Evolutionary conservation across 305 asterid genomes (phyloP), one percentile per base, ranked within the genome.

Genomic region (Plantago lanceolata): DNA sequence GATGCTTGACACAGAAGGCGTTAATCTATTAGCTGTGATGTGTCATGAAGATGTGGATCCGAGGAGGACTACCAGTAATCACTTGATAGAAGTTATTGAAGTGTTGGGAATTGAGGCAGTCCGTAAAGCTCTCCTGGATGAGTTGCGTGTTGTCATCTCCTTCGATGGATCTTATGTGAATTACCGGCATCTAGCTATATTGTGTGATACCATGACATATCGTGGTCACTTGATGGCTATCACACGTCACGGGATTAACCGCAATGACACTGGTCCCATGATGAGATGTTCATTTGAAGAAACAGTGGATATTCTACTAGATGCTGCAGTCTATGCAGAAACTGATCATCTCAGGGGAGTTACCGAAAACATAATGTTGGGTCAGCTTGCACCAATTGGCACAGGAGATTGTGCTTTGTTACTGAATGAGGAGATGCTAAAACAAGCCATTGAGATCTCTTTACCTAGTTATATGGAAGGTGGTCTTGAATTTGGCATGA

Each of bases 181-280:
- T 76, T 93, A 93, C 49, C 79, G 99, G 21, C 99, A 93, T 66
- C 70, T 93, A 78, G 97, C 99, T 31, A 90, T 93, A 65, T 69
- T 90, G 82, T 93, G 99, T 20, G 99, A 93, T 70, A 86, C 97
- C 68, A 93, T 93, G 99, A 93, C 99, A 11, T 93, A 93, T 68
- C 94, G 97, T 57, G 99, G 99, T 71, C 99, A 90, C 75, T 73
- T 93, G 84, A 93, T 93, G 99, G 95, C 99, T 65, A 88, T 93
- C 63, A 93, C 99, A 48, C 97, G 99, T 62, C 96, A 90, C 51
- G 99, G 99, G 20, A 83, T 93, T 55, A 93, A 93, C 63, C 86
- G 97, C 15, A 93, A 93, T 56, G 99, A 93, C 48, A 93, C 97
- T 18, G 97, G 99, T 28, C 97, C 99, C 48, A 81, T 94, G 95